Base-by-base conservation (phyloP, 1,139 yeast species). In the Taiozyma onychis region DNA sequence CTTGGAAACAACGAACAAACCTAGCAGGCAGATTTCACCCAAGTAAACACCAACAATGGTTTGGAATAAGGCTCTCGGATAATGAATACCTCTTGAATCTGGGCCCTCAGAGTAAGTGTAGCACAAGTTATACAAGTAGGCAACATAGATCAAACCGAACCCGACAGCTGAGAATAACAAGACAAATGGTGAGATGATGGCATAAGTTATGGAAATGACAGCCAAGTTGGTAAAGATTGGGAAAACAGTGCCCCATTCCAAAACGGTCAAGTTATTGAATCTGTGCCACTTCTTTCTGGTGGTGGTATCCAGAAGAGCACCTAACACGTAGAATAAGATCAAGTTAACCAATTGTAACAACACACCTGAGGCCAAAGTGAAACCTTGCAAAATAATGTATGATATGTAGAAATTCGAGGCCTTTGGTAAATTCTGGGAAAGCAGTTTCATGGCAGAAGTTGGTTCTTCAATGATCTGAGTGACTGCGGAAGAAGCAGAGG, bases 171-270 rank as follows among this genome's bases (percentile, higher is more conserved):
- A 80, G 64, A 93, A 91, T 7, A 81, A 73, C 57, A 93, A 71
- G 54, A 85, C 77, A 49, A 85, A 66, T 45, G 98, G 98, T 2
- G 97, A 78, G 62, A 91, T 88, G 53, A 90, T 77, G 3, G 96
- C 73, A 68, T 88, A 93, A 8, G 91, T 81, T 55, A 91, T 73
- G 44, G 85, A 72, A 56, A 93, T 88, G 54, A 89, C 88, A 2
- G 88, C 87, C 74, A 91, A 79, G 66, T 85, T 83, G 45, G 96
- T 84, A 70, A 85, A 89, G 9, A 82, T 74, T 6, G 97, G 97
- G 77, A 87, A 91, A 2, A 83, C 74, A 1, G 96, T 87, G 54
- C 99, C 99, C 95, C 96, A 93, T 21, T 80, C 75, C 61, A 85
- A 76, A 2, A 80, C 64, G 11, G 84, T 80, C 57, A 93, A 71